These are phyloP conservation scores for Coriaria nepalensis DNA, from an alignment of 306 rosid species.

Conservation along the genomic window DNA sequence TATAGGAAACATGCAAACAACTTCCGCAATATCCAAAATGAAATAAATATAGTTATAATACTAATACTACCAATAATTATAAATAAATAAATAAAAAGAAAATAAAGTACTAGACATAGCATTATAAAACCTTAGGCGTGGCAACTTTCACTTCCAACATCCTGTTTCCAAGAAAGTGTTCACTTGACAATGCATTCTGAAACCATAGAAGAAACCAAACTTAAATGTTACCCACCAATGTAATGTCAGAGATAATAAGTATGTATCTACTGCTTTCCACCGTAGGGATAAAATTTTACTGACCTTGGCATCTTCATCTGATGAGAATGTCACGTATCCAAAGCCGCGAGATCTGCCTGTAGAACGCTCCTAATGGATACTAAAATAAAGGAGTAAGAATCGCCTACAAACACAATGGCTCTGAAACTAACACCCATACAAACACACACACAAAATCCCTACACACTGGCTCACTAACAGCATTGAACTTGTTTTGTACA, in stretches of 20 bases:
- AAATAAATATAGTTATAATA: not conserved
- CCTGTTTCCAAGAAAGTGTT: slow-evolving; percentile 83
- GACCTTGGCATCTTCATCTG: slow-evolving; percentile 89
- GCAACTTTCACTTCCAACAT: slow-evolving; percentile 96
- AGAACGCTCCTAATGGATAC: slow-evolving; percentile 57
- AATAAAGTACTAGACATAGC: not conserved
- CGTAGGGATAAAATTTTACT: not conserved
- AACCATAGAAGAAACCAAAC: slow-evolving; percentile 6
- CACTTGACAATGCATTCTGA: slow-evolving; percentile 64
- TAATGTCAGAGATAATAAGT: no score
- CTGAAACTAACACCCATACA: not conserved
- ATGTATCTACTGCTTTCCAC: no score
- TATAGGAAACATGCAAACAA: no score
- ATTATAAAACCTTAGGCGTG: slow-evolving; percentile 69
- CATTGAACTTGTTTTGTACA: no score
- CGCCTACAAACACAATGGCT: not conserved
- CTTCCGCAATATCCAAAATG: not conserved
- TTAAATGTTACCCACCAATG: no score
- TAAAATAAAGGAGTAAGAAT: not conserved
- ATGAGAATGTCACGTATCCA: slow-evolving; percentile 87
- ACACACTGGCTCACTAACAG: not conserved
- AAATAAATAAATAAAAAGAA: not conserved
- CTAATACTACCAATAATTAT: not conserved
- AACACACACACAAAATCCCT: not conserved
- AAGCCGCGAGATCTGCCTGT: slow-evolving; percentile 96